Evolutionary conservation across 2,329 filamentous ascomycete genomes (phyloP), one percentile per base, ranked within the genome.

Genomic region (Tothia fuscella): DNA sequence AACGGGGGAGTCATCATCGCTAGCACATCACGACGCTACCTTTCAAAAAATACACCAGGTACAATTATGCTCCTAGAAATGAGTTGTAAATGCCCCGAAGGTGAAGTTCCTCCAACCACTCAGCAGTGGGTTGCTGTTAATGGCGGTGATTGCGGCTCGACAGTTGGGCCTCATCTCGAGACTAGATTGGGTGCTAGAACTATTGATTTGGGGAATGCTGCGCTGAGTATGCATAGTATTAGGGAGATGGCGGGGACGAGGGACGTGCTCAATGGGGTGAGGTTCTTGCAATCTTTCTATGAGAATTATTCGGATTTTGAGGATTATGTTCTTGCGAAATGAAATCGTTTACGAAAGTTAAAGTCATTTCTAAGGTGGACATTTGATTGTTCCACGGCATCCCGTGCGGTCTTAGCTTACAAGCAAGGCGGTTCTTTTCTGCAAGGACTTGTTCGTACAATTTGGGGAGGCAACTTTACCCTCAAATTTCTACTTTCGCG

Each of bases 81-180:
- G 20, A 37, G 19, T 6, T 37, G 34, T 20, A 37, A 37, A 19
- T 19, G n/a, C 33, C 50, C 53, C 7, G 56, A 57, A 10, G 60
- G 65, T 12, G 59, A 65, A 35, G 87, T 95, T 16, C 91, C 91
- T 10, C 72, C 96, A 10, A 12, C 6, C n/a, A 12, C 26, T 40
- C 91, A 98, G 66, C 68, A 96, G 29, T 96, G 96, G 55, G 91
- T 96, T 31, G 89, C 95, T 36, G 77, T 87, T 56, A 98, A 98
- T 62, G 91, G 96, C 60, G 91, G 82, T 4, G 77, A 82, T 41
- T 98, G 91, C 60, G 91, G 91, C 43, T 89, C 83, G 66, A 98
- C 91, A 26, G 96, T 98, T 55, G 91, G 91, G 0, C 91, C 91
- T n/a, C 94, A 94, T 78, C 70, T 96, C 35, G 83, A 83, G 42